Percentiles rank a stretch among this genome's conserved stretches.
phyloP scores from a whole-genome alignment of 2,329 filamentous ascomycete species.

The Colletotrichum limetticola region DNA sequence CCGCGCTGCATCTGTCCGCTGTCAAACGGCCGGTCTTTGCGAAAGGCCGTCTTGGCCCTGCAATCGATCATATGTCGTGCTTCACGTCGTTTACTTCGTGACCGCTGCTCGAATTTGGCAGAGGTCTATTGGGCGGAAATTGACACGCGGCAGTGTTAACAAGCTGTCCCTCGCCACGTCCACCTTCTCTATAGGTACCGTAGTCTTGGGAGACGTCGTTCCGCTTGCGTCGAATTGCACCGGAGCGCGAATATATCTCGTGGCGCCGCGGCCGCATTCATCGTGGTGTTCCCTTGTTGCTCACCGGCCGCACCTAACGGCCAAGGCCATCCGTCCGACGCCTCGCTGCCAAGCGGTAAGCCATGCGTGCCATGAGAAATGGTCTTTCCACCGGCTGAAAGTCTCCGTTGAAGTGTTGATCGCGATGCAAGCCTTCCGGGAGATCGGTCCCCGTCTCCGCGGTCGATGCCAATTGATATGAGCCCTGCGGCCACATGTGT shows the following conservation, averaged over 20 bases:
- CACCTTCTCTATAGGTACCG: background rate
- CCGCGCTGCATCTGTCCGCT: background rate
- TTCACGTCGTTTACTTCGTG: background rate
- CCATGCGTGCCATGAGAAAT: background rate
- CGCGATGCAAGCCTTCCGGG: background rate
- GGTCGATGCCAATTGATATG: background rate
- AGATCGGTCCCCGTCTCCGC: background rate
- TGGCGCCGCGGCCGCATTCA: background rate
- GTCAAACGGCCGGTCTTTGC: background rate
- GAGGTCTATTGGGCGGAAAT: background rate
- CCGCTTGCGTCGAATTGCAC: background rate
- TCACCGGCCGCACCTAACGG: background rate
- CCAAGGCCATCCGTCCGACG: background rate
- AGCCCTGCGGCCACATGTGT: background rate
- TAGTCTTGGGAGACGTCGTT: background rate
- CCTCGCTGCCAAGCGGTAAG: background rate
- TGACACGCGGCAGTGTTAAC: background rate
- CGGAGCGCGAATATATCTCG: background rate
- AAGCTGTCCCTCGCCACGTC: background rate
- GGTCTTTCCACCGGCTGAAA: background rate
- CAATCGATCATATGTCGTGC: background rate
- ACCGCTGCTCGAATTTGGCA: too few species aligned
- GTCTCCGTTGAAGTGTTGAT: background rate
- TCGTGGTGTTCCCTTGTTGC: background rate
- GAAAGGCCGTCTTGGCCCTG: background rate